Evolutionary conservation across 73 alveolate genomes (phyloP), one percentile per base, ranked within the genome.

Genomic region (Breviolum minutum): DNA sequence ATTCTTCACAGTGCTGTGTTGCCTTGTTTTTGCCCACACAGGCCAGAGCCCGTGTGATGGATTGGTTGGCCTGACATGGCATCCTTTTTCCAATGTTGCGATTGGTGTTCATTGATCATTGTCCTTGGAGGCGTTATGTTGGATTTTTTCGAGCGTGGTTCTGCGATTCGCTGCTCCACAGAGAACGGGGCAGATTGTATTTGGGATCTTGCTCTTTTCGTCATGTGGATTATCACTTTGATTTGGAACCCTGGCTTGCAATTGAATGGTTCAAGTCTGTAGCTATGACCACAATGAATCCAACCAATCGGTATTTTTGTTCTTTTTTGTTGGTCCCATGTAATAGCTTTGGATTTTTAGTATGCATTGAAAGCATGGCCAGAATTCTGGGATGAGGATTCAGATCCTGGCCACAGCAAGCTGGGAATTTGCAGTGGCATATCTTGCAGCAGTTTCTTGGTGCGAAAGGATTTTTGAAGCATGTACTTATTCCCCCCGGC

Each of bases 351-450:
- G 54, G 54, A 40, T 40, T 40, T 40, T 3, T 40, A 40, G 54
- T 40, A 40, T 40, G 54, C 63, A 24, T n/a, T 27, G 87, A 32
- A 30, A 77, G 54, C 16, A 40, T 40, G 0, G 54, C 54, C 54
- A 40, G 54, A 40, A 40, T 40, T 40, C 54, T 40, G 54, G 54
- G 54, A 19, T 77, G 12, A 92, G 98, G 98, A 60, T 76, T 79
- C 89, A 92, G 61, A 92, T 63, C 90, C 86, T 80, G 68, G 54
- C 76, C 68, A 92, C 98, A 8, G 98, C 98, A 29, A 74, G 98
- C 82, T 92, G 98, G 98, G 98, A 92, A 80, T 92, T 92, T 40
- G 98, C 90, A 0, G 80, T 92, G 12, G 98, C 90, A 63, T 92
- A 74, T 64, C 80, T 92, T 4, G 90, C 98, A 8, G 86, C 90